Conservation (phyloP, 2,329 filamentous ascomycete species). For the Aotearoamyces nothofagi region DNA sequence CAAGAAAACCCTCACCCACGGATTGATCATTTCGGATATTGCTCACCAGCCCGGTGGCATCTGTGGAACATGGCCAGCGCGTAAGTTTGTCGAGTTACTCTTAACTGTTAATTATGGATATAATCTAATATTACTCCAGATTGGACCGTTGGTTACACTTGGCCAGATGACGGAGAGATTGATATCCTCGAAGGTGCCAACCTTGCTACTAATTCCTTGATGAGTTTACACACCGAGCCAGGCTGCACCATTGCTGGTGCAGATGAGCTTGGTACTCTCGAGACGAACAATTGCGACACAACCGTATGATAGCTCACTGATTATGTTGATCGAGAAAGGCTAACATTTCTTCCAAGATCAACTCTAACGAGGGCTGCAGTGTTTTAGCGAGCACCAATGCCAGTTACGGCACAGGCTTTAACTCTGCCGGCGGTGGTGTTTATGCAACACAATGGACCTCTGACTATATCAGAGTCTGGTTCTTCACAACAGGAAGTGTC, state of each 20-base stretch:
- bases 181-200: slow-evolving; percentile 28
- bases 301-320: slow-evolving; percentile 17
- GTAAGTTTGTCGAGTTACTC: slow-evolving; percentile 23
- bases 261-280: slow-evolving; percentile 1
- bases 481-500: slow-evolving; percentile 31
- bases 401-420: slow-evolving; percentile 16
- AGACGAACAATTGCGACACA: slow-evolving; percentile 3
- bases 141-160: slow-evolving; percentile 9
- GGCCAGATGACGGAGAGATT: slow-evolving; percentile 11
- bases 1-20: slow-evolving; percentile 27
- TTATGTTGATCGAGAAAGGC: too few relatives aligned
- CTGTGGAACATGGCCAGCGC: slow-evolving; percentile 16
- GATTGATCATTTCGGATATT: slow-evolving; percentile 30
- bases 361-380: slow-evolving; percentile 3
- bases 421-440: slow-evolving; percentile 22
- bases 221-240: slow-evolving; percentile 2
- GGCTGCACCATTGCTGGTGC: slow-evolving; percentile 23
- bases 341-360: slow-evolving; percentile 2
- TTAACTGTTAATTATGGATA: too few relatives aligned
- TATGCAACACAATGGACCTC: slow-evolving; percentile 38
- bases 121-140: neutral
- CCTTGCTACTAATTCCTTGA: slow-evolving; percentile 30
- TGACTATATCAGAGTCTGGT: slow-evolving; percentile 30
- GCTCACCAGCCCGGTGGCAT: slow-evolving; percentile 26
- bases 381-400: slow-evolving; percentile 1